These are phyloP conservation scores for Synchytrium microbalum DNA, from an alignment of 371 early-diverging fungal species.

Conservation along the genomic window DNA sequence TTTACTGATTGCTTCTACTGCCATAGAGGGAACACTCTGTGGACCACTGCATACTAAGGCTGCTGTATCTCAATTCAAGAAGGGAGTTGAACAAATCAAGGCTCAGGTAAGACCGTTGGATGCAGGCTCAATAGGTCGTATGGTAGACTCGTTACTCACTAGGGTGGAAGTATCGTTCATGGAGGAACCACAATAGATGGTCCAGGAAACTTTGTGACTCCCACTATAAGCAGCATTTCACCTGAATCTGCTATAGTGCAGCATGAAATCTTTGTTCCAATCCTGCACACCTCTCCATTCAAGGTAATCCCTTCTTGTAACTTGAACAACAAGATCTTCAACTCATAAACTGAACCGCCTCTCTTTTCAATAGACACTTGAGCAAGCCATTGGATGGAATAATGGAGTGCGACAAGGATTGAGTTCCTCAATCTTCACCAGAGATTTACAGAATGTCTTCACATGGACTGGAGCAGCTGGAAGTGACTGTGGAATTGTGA, in stretches of 20 bases:
- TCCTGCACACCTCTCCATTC: constrained; percentile 80
- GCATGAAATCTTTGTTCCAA: constrained; percentile 93
- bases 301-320: no score
- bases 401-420: constrained; percentile 89
- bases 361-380: constrained; percentile 44
- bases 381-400: constrained; percentile 84
- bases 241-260: constrained; percentile 75
- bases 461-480: constrained; percentile 91
- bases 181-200: constrained; percentile 66
- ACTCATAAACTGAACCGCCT: no score
- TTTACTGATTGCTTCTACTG: background rate
- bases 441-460: constrained; percentile 73
- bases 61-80: constrained; percentile 68
- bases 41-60: constrained; percentile 88
- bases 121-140: no score
- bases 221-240: constrained; percentile 80
- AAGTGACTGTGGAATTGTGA: constrained; percentile 95
- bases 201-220: constrained; percentile 88
- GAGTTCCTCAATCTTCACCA: constrained; percentile 82
- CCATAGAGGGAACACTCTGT: constrained; percentile 64
- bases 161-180: constrained; percentile 80
- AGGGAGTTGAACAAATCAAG: constrained; percentile 68
- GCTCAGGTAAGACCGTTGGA: constrained; percentile 9
- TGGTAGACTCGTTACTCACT: constrained; percentile 25
- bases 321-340: no score